Conservation (phyloP, 1,284 basidiomycete species). For the Lignosus rhinocerotis region DNA sequence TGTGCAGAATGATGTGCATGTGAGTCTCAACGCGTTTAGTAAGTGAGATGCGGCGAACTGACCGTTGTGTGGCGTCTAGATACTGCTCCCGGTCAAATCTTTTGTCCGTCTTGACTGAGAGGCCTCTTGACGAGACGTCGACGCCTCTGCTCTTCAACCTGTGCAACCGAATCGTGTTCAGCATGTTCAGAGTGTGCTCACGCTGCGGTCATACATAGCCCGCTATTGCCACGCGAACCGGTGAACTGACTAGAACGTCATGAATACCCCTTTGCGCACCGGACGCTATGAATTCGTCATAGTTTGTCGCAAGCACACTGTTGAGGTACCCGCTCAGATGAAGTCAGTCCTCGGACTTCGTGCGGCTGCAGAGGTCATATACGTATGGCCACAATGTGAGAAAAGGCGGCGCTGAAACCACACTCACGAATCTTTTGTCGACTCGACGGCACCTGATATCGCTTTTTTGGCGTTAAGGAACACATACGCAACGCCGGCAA, state of each 20-base stretch:
- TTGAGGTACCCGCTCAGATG: too few species aligned
- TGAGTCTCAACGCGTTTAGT: too few species aligned
- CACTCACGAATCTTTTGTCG: constrained; percentile 27
- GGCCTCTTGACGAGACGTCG: constrained; percentile 52
- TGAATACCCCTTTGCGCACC: too few species aligned
- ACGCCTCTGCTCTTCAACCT: constrained; percentile 61
- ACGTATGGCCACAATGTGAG: too few species aligned
- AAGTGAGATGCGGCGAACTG: constrained; percentile 1
- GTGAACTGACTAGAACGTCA: too few species aligned
- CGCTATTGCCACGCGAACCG: too few species aligned
- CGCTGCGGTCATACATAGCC: too few species aligned
- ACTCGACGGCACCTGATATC: constrained; percentile 17
- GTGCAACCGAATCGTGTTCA: neutral
- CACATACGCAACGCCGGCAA: constrained; percentile 16
- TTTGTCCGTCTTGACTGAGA: constrained; percentile 62
- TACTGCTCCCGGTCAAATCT: constrained; percentile 62
- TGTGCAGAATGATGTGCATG: neutral
- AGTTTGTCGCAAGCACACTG: too few species aligned
- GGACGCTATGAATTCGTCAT: too few species aligned
- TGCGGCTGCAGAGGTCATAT: too few species aligned
- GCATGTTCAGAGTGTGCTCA: neutral
- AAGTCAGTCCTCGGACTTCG: too few species aligned
- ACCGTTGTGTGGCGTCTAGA: constrained; percentile 73
- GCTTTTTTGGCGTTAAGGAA: constrained; percentile 9
- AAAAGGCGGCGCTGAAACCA: too few species aligned